These are phyloP conservation scores for Beauveria pseudobassiana DNA, from an alignment of 2,329 filamentous ascomycete genomes.

Conservation along the genomic window DNA sequence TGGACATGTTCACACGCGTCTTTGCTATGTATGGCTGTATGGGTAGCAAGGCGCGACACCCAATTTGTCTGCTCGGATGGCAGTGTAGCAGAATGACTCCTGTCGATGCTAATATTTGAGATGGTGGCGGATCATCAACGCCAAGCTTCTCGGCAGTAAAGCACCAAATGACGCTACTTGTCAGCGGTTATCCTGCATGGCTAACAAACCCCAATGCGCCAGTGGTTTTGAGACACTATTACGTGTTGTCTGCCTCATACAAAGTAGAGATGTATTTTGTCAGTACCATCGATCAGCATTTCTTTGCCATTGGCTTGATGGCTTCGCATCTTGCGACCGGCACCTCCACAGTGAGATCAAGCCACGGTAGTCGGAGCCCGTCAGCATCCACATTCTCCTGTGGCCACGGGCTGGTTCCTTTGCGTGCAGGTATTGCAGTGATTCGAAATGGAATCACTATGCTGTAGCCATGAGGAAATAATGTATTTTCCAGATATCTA, in stretches of 20 bases:
- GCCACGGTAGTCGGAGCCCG: background rate
- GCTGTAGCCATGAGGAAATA: too few species aligned
- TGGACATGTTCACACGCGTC: background rate
- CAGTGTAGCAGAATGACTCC: too few species aligned
- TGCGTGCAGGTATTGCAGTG: background rate
- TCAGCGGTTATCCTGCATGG: too few species aligned
- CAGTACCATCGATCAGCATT: background rate
- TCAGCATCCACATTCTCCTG: background rate
- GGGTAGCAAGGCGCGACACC: too few species aligned
- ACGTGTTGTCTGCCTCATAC: background rate
- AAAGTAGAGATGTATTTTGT: background rate
- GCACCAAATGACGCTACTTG: too few species aligned
- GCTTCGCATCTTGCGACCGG: background rate
- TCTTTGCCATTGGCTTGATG: background rate
- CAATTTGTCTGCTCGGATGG: too few species aligned
- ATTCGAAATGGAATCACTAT: background rate
- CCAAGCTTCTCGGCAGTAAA: too few species aligned
- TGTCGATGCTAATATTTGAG: too few species aligned
- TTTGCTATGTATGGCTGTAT: background rate
- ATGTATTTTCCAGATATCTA: too few species aligned
- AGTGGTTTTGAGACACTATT: background rate
- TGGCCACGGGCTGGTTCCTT: background rate
- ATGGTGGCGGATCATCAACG: too few species aligned
- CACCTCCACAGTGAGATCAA: background rate
- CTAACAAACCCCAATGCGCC: too few species aligned